Evolutionary conservation across 352 stramenopile species (phyloP).

Genomic region (Blastocystis sp.): DNA sequence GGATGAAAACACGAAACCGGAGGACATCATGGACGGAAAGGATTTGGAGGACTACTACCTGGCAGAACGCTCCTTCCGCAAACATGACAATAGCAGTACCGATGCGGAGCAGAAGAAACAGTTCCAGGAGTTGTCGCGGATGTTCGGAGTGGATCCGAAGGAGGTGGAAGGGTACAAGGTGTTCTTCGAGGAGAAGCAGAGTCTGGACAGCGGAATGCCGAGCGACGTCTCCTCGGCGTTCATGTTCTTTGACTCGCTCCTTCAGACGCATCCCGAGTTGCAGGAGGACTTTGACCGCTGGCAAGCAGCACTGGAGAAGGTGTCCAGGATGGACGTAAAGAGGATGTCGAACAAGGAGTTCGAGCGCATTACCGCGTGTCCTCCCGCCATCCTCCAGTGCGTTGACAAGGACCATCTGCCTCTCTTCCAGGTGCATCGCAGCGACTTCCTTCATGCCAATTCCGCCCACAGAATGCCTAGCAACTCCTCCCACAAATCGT

Average conservation of each 20-base stretch:
- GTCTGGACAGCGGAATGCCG: not conserved
- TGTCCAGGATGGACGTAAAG: constrained; percentile 16
- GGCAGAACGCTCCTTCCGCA: not conserved
- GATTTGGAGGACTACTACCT: constrained; percentile 65
- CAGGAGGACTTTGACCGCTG: not conserved
- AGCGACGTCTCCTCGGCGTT: not conserved
- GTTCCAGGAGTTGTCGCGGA: constrained; percentile 13
- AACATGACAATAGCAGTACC: constrained; percentile 32
- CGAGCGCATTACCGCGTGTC: not conserved
- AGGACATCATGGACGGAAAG: constrained; percentile 59
- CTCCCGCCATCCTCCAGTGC: not conserved
- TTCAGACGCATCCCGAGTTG: constrained; percentile 42
- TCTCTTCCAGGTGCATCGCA: constrained; percentile 43
- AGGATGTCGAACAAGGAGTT: constrained; percentile 41
- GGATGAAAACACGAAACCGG: constrained; percentile 50
- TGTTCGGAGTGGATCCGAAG: not conserved
- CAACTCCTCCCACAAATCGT: no score
- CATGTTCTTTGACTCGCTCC: constrained; percentile 10
- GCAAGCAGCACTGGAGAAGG: not conserved
- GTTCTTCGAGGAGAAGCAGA: constrained; percentile 56
- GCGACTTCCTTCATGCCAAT: constrained; percentile 35
- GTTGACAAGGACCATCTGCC: constrained; percentile 26
- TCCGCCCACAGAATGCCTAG: not conserved
- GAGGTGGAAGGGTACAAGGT: constrained; percentile 35
- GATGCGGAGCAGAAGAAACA: constrained; percentile 22